Evolutionary conservation across 2,329 filamentous ascomycete genomes (phyloP), one percentile per base, ranked within the genome.

Genomic region (Exophiala bonariae): DNA sequence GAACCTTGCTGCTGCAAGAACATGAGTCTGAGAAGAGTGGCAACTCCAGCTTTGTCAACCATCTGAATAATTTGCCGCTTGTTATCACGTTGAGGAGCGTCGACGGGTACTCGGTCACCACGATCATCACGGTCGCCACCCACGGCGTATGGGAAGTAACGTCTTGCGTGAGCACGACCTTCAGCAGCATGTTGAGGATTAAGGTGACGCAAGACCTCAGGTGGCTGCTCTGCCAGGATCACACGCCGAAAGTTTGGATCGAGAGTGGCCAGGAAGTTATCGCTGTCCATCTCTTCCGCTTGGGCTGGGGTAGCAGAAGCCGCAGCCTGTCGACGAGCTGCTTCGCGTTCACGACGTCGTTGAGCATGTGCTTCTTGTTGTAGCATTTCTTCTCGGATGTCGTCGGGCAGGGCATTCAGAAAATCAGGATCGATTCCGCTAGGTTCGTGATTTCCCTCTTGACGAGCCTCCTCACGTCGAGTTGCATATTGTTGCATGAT

Each of bases 11-110:
- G 89, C 38, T 89, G 87, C 60, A 97, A 90, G 66, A 99, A 99
- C 92, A 99, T 96, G 8, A 99, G 79, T n/a, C 95, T 88, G 34
- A 99, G 78, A 26, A 99, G 75, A n/a, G 93, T 97, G 19, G 95
- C 93, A 56, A 99, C 85, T 19, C 95, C 93, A 37, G 91, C 81
- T 70, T 96, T 96, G 68, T 99, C 93, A 22, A 99, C 81, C 86
- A 99, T 96, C 65, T 99, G 93, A 18, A 96, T 87, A 48, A 95
- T 87, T 70, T 90, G 92, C 65, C 65, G 63, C 81, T 69, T 56
- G 63, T 48, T 68, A 67, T 73, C 44, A 74, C 76, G 35, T 66
- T 71, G 41, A 63, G 61, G 16, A 47, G 45, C 36, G 41, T 56
- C 44, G 50, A 59, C 30, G 45, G 51, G 36, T 44, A 40, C 41